Evolutionary conservation across 495 filamentous ascomycete genomes (phyloP).

Genomic region (Tuber borchii): DNA sequence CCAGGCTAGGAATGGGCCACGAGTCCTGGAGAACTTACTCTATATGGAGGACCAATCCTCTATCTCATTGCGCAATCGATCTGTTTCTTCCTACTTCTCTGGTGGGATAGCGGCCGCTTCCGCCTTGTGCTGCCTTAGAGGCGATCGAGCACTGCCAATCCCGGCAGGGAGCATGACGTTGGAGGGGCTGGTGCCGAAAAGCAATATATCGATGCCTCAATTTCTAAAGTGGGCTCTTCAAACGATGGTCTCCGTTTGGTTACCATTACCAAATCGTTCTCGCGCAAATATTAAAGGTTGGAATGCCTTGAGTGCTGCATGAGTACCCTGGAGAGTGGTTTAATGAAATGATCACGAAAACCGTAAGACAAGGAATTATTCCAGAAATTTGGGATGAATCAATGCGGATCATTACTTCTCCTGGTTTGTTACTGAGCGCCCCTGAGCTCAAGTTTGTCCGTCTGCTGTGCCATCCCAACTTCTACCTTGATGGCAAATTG

Average conservation of each 20-base stretch:
- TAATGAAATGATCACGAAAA: no score
- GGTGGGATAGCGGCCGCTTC: conserved; percentile 60
- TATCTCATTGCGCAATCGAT: conserved; percentile 66
- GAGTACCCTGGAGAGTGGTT: no score
- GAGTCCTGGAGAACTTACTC: conserved; percentile 62
- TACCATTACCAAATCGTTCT: conserved; percentile 70
- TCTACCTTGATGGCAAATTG: no score
- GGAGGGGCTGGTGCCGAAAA: conserved; percentile 29
- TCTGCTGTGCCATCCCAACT: no score
- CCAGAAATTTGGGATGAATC: no score
- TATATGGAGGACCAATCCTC: conserved; percentile 72
- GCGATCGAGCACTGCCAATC: conserved; percentile 47
- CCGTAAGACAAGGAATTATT: no score
- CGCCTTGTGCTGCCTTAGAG: conserved; percentile 46
- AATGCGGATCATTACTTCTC: no score
- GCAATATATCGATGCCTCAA: conserved; percentile 48
- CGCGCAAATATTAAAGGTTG: no score
- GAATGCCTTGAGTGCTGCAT: no score
- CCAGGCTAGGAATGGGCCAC: conserved; percentile 54
- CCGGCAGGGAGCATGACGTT: conserved; percentile 42
- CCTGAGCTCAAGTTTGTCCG: no score
- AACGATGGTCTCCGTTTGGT: conserved; percentile 67
- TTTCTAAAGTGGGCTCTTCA: conserved; percentile 46
- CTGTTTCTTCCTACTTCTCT: conserved; percentile 63
- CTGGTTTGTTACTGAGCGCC: no score